Conservation (phyloP, 1,284 basidiomycete species). For the Ganoderma boninense region DNA sequence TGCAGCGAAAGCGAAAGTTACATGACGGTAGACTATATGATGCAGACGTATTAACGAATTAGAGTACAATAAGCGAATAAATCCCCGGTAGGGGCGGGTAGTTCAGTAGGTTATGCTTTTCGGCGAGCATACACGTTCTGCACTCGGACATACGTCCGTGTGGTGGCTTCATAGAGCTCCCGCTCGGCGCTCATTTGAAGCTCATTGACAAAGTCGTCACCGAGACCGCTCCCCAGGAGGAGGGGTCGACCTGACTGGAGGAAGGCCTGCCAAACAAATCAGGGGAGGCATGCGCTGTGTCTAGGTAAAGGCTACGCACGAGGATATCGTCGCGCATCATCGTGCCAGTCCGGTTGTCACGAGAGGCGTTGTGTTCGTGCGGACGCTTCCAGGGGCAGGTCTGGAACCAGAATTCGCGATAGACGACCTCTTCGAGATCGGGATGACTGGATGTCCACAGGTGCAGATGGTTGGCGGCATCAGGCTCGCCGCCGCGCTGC, state of each 20-base stretch:
- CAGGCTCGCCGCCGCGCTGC: constrained; percentile 65
- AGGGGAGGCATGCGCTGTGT: background rate
- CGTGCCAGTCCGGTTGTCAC: constrained; percentile 43
- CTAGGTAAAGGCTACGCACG: constrained; percentile 36
- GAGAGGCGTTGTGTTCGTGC: constrained; percentile 38
- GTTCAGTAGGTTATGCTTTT: constrained; percentile 41
- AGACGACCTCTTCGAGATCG: constrained; percentile 62
- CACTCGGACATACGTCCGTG: constrained; percentile 59
- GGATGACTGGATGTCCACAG: constrained; percentile 61
- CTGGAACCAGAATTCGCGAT: constrained; percentile 66
- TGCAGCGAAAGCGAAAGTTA: constrained; percentile 13
- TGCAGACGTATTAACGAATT: constrained; percentile 13
- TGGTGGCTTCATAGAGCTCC: constrained; percentile 60
- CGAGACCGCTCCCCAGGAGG: constrained; percentile 67
- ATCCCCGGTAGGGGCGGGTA: background rate
- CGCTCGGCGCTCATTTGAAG: constrained; percentile 56
- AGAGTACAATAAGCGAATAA: constrained; percentile 10
- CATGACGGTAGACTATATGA: constrained; percentile 16
- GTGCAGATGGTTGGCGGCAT: constrained; percentile 63
- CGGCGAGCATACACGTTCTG: constrained; percentile 67
- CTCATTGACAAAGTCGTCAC: constrained; percentile 57
- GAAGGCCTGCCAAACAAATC: constrained; percentile 56
- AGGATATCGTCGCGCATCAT: constrained; percentile 55
- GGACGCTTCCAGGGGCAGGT: constrained; percentile 55
- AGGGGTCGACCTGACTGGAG: constrained; percentile 70